A percentile compares a stretch with the other conserved stretches of the same genome.
Evolutionary conservation across 306 rosid genomes (phyloP).

Genomic region (Vigna reflexopilosa): DNA sequence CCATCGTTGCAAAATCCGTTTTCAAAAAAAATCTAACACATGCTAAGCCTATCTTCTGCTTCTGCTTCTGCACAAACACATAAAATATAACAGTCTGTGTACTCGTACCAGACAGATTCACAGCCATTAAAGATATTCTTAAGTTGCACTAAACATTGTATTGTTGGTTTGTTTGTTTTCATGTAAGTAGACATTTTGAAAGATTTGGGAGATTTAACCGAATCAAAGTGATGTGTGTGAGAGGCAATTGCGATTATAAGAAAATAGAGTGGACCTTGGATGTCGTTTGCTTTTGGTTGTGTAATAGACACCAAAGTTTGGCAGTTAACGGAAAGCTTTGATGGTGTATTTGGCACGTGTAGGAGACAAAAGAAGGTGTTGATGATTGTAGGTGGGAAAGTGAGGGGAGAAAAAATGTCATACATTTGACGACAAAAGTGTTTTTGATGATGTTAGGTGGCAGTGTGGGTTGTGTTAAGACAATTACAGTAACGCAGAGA

Average conservation of each 20-base stretch:
- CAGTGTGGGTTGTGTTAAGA: not conserved
- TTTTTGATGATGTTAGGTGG: not conserved
- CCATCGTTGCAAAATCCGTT: not conserved
- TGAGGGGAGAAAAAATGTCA: conserved; percentile 24
- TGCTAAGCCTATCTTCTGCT: too few relatives aligned
- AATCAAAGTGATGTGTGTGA: not conserved
- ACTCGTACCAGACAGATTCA: not conserved
- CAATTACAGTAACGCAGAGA: not conserved
- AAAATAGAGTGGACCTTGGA: conserved; percentile 1
- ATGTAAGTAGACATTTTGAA: not conserved
- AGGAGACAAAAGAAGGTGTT: conserved; percentile 48
- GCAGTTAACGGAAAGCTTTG: not conserved
- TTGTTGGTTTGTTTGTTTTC: not conserved
- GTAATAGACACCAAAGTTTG: conserved; percentile 24
- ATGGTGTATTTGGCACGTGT: conserved; percentile 11
- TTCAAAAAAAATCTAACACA: not conserved
- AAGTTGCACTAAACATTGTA: not conserved
- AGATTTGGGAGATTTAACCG: not conserved
- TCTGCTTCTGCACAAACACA: not conserved
- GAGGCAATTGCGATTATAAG: not conserved
- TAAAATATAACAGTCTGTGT: too few relatives aligned
- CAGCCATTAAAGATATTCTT: not conserved
- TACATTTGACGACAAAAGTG: not conserved
- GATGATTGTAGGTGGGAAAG: not conserved
- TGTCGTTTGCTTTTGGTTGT: conserved; percentile 1